phyloP scores from a whole-genome alignment of 257 asterid species.

The Fraxinus anomala region DNA sequence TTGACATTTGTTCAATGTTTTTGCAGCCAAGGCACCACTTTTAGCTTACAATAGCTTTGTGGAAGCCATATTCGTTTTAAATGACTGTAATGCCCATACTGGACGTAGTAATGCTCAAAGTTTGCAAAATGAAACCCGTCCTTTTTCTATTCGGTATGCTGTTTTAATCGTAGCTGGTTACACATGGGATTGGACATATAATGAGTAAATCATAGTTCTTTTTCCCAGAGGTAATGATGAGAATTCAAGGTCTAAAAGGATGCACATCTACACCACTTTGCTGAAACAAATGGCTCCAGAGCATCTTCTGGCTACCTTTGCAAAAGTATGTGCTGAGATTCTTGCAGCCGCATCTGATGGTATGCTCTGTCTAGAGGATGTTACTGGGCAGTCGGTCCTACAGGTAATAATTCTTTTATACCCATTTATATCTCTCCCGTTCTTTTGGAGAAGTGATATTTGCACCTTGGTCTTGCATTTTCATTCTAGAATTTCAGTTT shows the following conservation, averaged over 20 bases:
- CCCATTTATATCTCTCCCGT: no score
- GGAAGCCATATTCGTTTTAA: constrained; percentile 79
- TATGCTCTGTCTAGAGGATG: constrained; percentile 71
- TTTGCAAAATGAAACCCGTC: constrained; percentile 59
- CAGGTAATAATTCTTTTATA: constrained; percentile 51
- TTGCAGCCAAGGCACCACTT: constrained; percentile 93
- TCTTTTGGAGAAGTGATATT: no score
- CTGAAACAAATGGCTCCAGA: constrained; percentile 96
- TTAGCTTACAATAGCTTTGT: constrained; percentile 96
- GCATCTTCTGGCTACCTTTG: constrained; percentile 91
- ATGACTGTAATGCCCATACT: constrained; percentile 89
- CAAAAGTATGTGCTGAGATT: constrained; percentile 92
- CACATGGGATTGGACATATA: constrained; percentile 7
- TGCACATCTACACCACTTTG: constrained; percentile 79
- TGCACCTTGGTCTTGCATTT: no score
- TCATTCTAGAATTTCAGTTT: no score
- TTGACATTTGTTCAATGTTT: constrained; percentile 11
- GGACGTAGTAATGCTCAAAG: constrained; percentile 70
- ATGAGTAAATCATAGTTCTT: background rate
- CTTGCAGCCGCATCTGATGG: constrained; percentile 95
- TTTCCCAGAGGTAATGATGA: constrained; percentile 76
- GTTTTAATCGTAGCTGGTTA: constrained; percentile 9
- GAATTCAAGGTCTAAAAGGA: constrained; percentile 74
- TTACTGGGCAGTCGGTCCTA: constrained; percentile 74
- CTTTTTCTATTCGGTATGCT: constrained; percentile 69